These are phyloP conservation scores for Eurotiales sp. DNA, from an alignment of 2,329 filamentous ascomycete species.

Conservation along the genomic window DNA sequence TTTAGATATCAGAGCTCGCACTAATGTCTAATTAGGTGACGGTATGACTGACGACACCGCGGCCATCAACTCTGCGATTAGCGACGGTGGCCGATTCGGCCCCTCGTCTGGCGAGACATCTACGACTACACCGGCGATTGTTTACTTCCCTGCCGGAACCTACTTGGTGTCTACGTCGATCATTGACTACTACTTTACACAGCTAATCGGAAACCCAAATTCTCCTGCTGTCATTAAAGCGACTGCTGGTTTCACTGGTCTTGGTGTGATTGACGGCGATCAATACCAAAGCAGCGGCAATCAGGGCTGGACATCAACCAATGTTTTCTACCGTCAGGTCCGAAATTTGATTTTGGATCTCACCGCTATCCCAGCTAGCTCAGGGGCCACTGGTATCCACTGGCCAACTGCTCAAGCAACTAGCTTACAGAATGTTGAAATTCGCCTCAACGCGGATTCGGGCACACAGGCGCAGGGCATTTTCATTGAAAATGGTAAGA, in stretches of 20 bases:
- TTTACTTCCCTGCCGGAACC: constrained; percentile 58
- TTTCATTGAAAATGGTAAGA: constrained; percentile 55
- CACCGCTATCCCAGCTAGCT: constrained; percentile 32
- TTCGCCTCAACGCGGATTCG: constrained; percentile 50
- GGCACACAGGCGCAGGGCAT: constrained; percentile 55
- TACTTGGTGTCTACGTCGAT: constrained; percentile 58
- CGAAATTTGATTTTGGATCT: constrained; percentile 63
- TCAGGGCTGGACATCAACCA: constrained; percentile 45
- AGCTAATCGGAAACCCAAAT: constrained; percentile 59
- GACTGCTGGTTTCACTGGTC: constrained; percentile 49
- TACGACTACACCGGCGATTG: constrained; percentile 52
- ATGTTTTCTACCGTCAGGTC: constrained; percentile 63
- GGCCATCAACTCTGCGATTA: constrained; percentile 51
- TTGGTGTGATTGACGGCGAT: constrained; percentile 58
- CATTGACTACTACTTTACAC: constrained; percentile 61
- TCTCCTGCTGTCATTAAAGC: constrained; percentile 55
- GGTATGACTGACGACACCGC: constrained; percentile 54
- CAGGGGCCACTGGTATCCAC: constrained; percentile 42
- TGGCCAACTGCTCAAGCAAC: constrained; percentile 57
- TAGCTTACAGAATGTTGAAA: constrained; percentile 59
- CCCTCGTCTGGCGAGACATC: constrained; percentile 38
- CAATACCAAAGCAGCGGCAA: constrained; percentile 44
- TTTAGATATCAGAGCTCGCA: not conserved
- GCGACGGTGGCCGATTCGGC: constrained; percentile 42
- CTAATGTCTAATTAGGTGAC: constrained; percentile 35